Evolutionary conservation across 2,329 filamentous ascomycete species (phyloP).

Genomic region (Zymoseptoria ardabiliae): DNA sequence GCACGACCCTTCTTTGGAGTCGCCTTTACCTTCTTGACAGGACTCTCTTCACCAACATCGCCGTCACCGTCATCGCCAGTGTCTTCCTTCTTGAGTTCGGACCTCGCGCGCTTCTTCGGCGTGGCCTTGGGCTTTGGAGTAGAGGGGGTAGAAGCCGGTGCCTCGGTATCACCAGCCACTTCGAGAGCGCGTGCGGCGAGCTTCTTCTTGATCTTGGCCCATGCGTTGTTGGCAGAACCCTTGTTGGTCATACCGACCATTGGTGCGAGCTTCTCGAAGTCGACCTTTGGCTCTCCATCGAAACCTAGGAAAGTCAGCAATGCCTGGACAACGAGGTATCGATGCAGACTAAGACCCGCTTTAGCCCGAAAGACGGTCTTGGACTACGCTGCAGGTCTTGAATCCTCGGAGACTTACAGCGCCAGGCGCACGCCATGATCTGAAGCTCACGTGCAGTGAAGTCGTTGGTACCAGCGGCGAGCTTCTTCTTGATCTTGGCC

Average conservation of each 20-base stretch:
- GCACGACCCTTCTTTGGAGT: slow-evolving; percentile 13
- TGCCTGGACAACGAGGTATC: slow-evolving; percentile 31
- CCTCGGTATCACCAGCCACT: not conserved
- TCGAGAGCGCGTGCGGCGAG: slow-evolving; percentile 13
- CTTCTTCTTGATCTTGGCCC: slow-evolving; percentile 29
- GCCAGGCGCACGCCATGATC: slow-evolving; percentile 21
- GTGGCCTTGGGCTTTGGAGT: slow-evolving; percentile 13
- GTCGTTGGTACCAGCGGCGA: slow-evolving; percentile 2
- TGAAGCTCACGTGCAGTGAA: slow-evolving; percentile 22
- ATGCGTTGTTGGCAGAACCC: slow-evolving; percentile 27
- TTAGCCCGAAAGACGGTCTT: slow-evolving; percentile 10
- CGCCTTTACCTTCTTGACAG: slow-evolving; percentile 11
- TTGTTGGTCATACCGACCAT: slow-evolving; percentile 18
- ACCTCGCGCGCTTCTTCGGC: slow-evolving; percentile 16
- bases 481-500: slow-evolving; percentile 4
- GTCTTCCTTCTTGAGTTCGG: slow-evolving; percentile 2
- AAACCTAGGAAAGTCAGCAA: slow-evolving; percentile 17
- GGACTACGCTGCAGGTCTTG: not conserved
- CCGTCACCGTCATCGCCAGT: slow-evolving; percentile 15
- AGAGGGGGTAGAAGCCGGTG: slow-evolving; percentile 4
- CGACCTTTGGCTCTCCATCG: slow-evolving; percentile 5
- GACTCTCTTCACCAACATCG: slow-evolving; percentile 17
- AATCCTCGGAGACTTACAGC: slow-evolving; percentile 11
- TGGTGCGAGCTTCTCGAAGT: slow-evolving; percentile 20
- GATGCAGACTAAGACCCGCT: slow-evolving; percentile 7